Evolutionary conservation across 345 rosid genomes (phyloP).

Genomic region (Syzygium grande): DNA sequence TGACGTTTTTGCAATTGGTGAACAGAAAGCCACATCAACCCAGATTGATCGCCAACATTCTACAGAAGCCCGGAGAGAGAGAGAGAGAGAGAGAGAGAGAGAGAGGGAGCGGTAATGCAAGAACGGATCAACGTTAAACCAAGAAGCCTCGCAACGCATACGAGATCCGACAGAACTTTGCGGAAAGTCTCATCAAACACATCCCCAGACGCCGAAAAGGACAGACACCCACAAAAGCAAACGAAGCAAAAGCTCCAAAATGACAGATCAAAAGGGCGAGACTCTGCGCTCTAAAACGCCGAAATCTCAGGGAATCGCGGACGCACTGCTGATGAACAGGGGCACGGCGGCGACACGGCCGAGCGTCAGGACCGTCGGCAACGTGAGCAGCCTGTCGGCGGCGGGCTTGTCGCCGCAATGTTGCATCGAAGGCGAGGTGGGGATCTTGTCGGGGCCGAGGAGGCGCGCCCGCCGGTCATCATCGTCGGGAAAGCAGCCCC

Average conservation of each 20-base stretch:
- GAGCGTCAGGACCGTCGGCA: conserved; percentile 90
- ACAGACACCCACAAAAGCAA: neutral
- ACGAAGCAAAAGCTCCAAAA: neutral
- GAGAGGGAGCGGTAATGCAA: neutral
- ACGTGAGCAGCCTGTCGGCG: conserved; percentile 49
- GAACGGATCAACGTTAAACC: neutral
- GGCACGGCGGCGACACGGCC: conserved; percentile 97
- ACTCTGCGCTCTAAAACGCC: neutral
- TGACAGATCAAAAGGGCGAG: neutral
- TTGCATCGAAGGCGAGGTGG: conserved; percentile 11
- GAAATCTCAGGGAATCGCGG: neutral
- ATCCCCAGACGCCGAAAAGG: neutral
- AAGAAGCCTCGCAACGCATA: neutral
- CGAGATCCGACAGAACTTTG: neutral
- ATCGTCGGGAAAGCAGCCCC: conserved; percentile 7
- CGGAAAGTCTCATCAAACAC: neutral
- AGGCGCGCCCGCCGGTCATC: conserved; percentile 10
- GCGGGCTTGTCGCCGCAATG: conserved; percentile 9
- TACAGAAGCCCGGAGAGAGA: neutral
- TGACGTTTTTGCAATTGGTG: neutral
- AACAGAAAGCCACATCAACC: neutral
- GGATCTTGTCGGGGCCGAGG: neutral
- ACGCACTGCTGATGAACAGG: conserved; percentile 64
- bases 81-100: neutral
- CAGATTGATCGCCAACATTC: neutral